Evolutionary conservation across 148 eudicot species (phyloP).

Genomic region (Vaccinium darrowii): DNA sequence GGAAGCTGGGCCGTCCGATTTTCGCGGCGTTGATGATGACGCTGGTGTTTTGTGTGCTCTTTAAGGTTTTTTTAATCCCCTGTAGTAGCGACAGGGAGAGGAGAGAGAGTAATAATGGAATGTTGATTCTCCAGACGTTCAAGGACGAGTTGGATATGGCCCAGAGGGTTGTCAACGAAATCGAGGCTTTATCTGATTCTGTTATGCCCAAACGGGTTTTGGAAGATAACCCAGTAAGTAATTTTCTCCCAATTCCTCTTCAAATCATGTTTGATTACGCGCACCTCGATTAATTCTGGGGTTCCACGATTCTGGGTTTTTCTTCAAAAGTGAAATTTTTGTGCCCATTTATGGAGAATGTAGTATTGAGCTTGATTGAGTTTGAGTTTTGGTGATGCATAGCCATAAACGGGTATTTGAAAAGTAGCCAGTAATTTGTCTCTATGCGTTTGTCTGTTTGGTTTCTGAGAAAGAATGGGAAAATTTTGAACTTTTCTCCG

Average conservation of each 20-base stretch:
- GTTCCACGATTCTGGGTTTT: too few species aligned
- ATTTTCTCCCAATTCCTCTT: background rate
- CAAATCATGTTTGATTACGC: too few species aligned
- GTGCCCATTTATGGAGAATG: background rate
- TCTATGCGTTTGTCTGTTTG: background rate
- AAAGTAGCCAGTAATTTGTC: background rate
- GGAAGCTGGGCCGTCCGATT: constrained; percentile 33
- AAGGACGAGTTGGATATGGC: constrained; percentile 6
- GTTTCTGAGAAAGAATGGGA: background rate
- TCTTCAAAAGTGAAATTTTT: too few species aligned
- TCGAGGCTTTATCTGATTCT: background rate
- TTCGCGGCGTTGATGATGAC: constrained; percentile 28
- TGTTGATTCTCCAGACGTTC: constrained; percentile 16
- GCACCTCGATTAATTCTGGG: too few species aligned
- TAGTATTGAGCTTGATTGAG: too few species aligned
- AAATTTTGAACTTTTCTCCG: background rate
- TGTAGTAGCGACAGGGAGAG: constrained; percentile 6
- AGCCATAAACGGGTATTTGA: background rate
- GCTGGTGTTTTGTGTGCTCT: constrained; percentile 33
- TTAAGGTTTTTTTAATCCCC: constrained; percentile 28
- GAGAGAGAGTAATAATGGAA: background rate
- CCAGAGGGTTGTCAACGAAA: constrained; percentile 17
- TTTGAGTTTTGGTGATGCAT: too few species aligned
- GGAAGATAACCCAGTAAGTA: constrained; percentile 25
- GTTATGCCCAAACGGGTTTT: constrained; percentile 20